Evolutionary conservation across 768 basidiomycete genomes (phyloP), one percentile per base, ranked within the genome.

Genomic region (Dioszegia crocea): DNA sequence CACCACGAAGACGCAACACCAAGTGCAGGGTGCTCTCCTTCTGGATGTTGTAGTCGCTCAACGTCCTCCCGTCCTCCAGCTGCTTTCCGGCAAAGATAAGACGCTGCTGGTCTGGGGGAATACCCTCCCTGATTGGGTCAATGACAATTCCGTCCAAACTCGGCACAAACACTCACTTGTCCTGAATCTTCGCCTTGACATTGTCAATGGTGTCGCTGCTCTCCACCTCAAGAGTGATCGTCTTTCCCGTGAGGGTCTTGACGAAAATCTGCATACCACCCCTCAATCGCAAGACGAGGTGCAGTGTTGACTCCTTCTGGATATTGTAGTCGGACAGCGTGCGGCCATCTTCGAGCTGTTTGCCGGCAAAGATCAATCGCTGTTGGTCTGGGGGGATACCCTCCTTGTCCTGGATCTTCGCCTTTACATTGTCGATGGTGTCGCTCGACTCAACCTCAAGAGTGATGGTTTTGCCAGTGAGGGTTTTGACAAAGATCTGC

Each of bases 251-350:
- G 26, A 90, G 89, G 86, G 91, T 91, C 81, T 91, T 97, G 60
- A 98, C 93, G 80, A 98, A 97, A 77, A 96, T 97, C 82, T 96
- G 85, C 26, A 89, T 59, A 84, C 94, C 94, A 83, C 96, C 96
- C 81, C 93, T 91, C 45, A 99, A 88, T 76, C 94, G 89, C 60
- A 98, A 87, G 64, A 98, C 94, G 66, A 98, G 80, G 80, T 98
- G 93, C 59, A 99, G 88, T 60, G 94, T 99, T 26, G 92, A 97
- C 82, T 98, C 93, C 84, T 98, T 97, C 82, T 99, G 96, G 76
- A 98, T 68, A 56, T 73, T 73, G 65, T 73, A 73, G 54, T 73
- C 71, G 30, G 56, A 57, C 24, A 73, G 56, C 23, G 74, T 74
- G 26, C 73, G 56, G 41, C 72, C 67, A 33, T 75, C 70, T 40